A percentile compares a stretch with the other conserved stretches of the same genome.
phyloP scores from a whole-genome alignment of 176 grass and related monocot species.

The Eragrostis curvula region DNA sequence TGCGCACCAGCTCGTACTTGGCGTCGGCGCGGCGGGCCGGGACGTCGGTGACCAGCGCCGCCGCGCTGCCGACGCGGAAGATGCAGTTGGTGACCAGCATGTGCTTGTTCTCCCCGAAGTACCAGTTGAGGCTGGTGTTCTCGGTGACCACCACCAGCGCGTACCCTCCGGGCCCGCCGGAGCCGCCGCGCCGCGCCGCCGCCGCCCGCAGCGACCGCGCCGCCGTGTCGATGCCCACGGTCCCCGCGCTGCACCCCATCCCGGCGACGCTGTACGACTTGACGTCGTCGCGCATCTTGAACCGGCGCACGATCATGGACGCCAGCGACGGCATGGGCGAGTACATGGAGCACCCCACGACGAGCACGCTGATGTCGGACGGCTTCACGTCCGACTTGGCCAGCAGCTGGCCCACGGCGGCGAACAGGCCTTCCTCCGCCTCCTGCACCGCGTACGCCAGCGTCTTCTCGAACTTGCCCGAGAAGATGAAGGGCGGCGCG shows the following conservation, averaged over 20 bases:
- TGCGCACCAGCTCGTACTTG: constrained; percentile 78
- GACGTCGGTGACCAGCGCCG: constrained; percentile 69
- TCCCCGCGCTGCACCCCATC: constrained; percentile 86
- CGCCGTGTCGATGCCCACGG: constrained; percentile 67
- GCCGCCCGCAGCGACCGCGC: constrained; percentile 48
- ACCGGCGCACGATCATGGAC: constrained; percentile 56
- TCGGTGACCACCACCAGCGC: constrained; percentile 88
- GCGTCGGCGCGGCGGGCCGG: constrained; percentile 40
- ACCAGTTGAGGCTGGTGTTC: constrained; percentile 88
- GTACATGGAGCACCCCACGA: constrained; percentile 85
- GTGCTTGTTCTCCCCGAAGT: constrained; percentile 89
- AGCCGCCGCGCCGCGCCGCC: constrained; percentile 40
- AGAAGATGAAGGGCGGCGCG: constrained; percentile 71
- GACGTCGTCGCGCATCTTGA: constrained; percentile 44
- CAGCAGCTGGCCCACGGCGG: constrained; percentile 56
- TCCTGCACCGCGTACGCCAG: constrained; percentile 55
- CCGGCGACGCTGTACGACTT: constrained; percentile 75
- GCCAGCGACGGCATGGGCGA: constrained; percentile 63
- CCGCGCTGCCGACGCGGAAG: constrained; percentile 76
- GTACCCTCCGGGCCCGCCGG: constrained; percentile 41
- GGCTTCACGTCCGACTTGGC: constrained; percentile 60
- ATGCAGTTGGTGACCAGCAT: constrained; percentile 98
- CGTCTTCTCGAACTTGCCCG: constrained; percentile 50
- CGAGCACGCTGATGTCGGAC: constrained; percentile 46
- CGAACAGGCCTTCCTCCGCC: constrained; percentile 78